phyloP scores from a whole-genome alignment of 768 basidiomycete genomes.

The Calocera cornea region DNA sequence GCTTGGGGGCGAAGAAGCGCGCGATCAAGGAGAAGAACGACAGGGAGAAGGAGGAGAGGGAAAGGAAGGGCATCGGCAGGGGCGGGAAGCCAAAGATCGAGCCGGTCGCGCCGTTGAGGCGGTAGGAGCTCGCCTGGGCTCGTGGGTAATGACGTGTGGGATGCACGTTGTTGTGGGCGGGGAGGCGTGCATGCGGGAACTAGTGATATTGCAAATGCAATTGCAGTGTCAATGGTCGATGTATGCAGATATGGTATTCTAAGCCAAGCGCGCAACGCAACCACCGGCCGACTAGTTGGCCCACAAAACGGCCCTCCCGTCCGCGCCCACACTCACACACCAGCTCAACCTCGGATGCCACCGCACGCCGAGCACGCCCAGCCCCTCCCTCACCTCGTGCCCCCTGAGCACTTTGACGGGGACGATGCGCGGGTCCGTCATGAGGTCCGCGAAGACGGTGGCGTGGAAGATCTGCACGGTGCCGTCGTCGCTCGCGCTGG shows the following conservation, averaged over 20 bases:
- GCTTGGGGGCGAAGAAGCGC: neutral
- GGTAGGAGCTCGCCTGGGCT: no score
- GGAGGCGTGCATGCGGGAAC: no score
- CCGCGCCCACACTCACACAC: constrained; percentile 85
- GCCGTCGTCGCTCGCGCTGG: constrained; percentile 92
- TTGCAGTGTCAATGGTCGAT: no score
- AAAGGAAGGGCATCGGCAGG: neutral
- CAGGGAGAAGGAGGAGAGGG: neutral
- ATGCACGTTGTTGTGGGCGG: no score
- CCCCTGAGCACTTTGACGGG: constrained; percentile 92
- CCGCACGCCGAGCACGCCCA: constrained; percentile 80
- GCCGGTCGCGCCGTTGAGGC: no score
- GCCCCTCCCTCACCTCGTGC: constrained; percentile 69
- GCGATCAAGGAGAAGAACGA: neutral
- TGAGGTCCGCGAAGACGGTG: constrained; percentile 84
- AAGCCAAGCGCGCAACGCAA: no score
- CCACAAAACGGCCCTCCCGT: constrained; percentile 81
- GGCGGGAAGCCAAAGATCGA: neutral
- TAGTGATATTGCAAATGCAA: no score
- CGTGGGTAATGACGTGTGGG: no score
- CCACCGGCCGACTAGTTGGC: constrained; percentile 8
- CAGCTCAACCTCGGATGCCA: constrained; percentile 88
- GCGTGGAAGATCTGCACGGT: constrained; percentile 95
- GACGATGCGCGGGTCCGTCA: constrained; percentile 95
- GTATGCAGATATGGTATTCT: neutral